Base-by-base conservation (phyloP, 2,329 filamentous ascomycete species). In the Endocalyx cinctus region DNA sequence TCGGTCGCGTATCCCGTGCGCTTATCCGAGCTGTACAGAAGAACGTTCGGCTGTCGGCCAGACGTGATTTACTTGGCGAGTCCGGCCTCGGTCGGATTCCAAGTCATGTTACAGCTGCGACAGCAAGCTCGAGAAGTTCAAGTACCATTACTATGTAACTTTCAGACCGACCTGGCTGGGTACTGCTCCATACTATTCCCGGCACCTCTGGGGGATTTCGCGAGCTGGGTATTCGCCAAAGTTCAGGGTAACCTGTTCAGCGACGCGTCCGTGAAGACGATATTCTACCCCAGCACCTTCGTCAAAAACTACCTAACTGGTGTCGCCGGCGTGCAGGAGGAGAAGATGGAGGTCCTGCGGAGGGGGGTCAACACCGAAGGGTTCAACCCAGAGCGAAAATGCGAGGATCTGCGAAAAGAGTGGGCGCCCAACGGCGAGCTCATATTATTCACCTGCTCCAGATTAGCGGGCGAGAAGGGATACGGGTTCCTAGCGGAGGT, bases 181-280 rank as follows among this genome's bases (percentile, higher is more conserved):
- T 86, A 85, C 53, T 80, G 77, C 48, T 69, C 74, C 30, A 82
- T 85, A 31, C 62, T 86, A n/a, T 82, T 86, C 39, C 78, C 80
- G 0, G 60, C 66, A 2, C 78, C 77, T 0, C 63, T 86, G 13
- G 76, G 77, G 46, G 59, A 60, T 10, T 67, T 81, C 36, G 79
- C 77, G 5, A 77, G 79, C 29, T 78, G 71, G 55, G 63, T 80
- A 10, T 74, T 84, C 35, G 69, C 72, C 12, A 60, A 69, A 2
- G 78, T 83, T 1, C 79, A 85, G 55, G 78, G 79, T 29, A 82
- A 77, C 44, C 63, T 85, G 1, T 85, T 84, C 62, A 68, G 68
- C 6, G 72, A 82, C 45, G 42, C 66, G 0, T 74, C 73, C 0
- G 71, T 85, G 34, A 70, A 74, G 45, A 81, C 77, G 4, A 72